Evolutionary conservation across 2,329 filamentous ascomycete species (phyloP).

Genomic region (Phialophora expanda): DNA sequence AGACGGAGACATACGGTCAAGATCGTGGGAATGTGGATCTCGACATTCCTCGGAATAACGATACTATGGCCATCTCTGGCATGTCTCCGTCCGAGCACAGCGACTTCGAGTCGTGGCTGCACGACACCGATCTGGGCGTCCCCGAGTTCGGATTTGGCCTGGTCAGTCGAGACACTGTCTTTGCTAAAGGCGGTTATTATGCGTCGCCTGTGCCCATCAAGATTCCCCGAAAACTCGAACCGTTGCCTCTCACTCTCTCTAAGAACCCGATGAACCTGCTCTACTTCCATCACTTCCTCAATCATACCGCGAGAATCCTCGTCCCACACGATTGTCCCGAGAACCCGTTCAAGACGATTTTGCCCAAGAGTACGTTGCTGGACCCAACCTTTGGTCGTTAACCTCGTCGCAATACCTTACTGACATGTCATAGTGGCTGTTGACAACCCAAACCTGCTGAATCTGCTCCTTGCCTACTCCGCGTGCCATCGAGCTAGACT

Average conservation of each 20-base stretch:
- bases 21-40: slow-evolving; percentile 73
- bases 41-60: slow-evolving; percentile 74
- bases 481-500: slow-evolving; percentile 81
- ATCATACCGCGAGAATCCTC: slow-evolving; percentile 74
- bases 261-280: slow-evolving; percentile 82
- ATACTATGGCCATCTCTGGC: slow-evolving; percentile 67
- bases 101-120: slow-evolving; percentile 40
- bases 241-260: slow-evolving; percentile 62
- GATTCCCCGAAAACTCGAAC: slow-evolving; percentile 63
- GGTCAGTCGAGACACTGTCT: slow-evolving; percentile 57
- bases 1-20: slow-evolving; percentile 64
- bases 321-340: slow-evolving; percentile 66
- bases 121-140: slow-evolving; percentile 36
- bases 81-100: slow-evolving; percentile 48
- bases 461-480: slow-evolving; percentile 78
- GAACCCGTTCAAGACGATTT: slow-evolving; percentile 64
- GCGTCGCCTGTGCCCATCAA: slow-evolving; percentile 69
- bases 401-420: slow-evolving; percentile 49
- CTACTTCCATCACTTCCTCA: slow-evolving; percentile 75
- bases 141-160: slow-evolving; percentile 57
- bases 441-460: slow-evolving; percentile 66
- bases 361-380: slow-evolving; percentile 64
- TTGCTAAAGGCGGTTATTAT: slow-evolving; percentile 71
- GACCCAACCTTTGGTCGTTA: slow-evolving; percentile 23
- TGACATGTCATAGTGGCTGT: slow-evolving; percentile 57